A percentile compares a stretch with the other conserved stretches of the same genome.
These are phyloP conservation scores for Saposhnikovia divaricata DNA, from an alignment of 129 eudicot genomes.

Conservation along the genomic window DNA sequence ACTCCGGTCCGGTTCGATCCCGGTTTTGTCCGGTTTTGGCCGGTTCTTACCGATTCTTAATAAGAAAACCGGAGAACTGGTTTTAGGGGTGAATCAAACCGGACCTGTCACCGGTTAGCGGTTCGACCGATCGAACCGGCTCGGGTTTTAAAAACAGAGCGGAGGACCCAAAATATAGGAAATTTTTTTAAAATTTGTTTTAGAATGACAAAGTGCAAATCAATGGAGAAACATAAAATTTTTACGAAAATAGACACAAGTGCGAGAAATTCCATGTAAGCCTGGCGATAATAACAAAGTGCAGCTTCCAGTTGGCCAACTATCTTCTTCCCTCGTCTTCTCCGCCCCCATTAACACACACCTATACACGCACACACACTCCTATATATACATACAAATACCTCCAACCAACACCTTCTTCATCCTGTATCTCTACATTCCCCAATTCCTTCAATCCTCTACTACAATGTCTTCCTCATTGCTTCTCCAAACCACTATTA, in stretches of 20 bases:
- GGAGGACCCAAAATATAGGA: too few relatives aligned
- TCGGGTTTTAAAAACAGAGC: too few relatives aligned
- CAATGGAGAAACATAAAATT: background rate
- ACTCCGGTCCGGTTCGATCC: too few relatives aligned
- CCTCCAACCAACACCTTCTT: conserved; percentile 11
- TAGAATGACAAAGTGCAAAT: background rate
- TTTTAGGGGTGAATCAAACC: too few relatives aligned
- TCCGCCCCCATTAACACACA: conserved; percentile 34
- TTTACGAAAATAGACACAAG: background rate
- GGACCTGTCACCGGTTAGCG: too few relatives aligned
- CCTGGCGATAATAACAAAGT: conserved; percentile 28
- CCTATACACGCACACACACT: background rate
- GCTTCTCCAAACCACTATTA: conserved; percentile 33
- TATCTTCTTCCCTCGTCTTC: conserved; percentile 57
- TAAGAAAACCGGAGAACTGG: too few relatives aligned
- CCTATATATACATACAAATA: background rate
- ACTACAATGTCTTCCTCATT: conserved; percentile 40
- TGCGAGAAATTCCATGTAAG: conserved; percentile 11
- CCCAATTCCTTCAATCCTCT: background rate
- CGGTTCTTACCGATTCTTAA: too few relatives aligned
- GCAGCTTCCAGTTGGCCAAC: conserved; percentile 14
- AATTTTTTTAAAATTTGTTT: too few relatives aligned
- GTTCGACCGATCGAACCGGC: too few relatives aligned
- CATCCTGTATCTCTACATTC: conserved; percentile 15
- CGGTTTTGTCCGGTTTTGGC: too few relatives aligned